A percentile compares a stretch with the other conserved stretches of the same genome.
phyloP scores from a whole-genome alignment of 192 early-diverging fungal species.

The Gorgonomyces haynaldii region DNA sequence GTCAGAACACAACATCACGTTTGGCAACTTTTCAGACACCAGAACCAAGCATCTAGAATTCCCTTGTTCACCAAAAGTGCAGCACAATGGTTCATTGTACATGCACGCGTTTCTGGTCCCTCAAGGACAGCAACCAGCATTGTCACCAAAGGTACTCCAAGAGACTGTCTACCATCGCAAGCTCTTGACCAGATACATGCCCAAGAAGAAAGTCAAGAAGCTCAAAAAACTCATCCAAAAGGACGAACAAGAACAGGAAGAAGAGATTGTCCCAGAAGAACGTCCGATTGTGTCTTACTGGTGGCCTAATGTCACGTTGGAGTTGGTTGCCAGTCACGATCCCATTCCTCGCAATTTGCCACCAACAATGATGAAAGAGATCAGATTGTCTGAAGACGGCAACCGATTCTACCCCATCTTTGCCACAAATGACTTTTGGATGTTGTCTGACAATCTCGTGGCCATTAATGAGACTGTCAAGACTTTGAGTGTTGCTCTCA shows the following conservation, averaged over 20 bases:
- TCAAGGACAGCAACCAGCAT: no score
- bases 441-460: conserved; percentile 49
- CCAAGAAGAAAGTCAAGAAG: conserved; percentile 25
- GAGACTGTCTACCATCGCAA: conserved; percentile 23
- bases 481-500: conserved; percentile 53
- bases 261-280: conserved; percentile 2
- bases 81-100: conserved; percentile 37
- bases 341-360: conserved; percentile 33
- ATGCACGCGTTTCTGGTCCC: conserved; percentile 33
- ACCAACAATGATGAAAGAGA: conserved; percentile 42
- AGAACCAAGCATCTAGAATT: conserved; percentile 3
- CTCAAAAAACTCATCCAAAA: conserved; percentile 29
- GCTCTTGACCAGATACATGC: conserved; percentile 27
- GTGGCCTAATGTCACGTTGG: conserved; percentile 64
- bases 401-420: conserved; percentile 55
- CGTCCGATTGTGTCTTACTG: conserved; percentile 55
- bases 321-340: conserved; percentile 36
- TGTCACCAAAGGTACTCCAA: background rate
- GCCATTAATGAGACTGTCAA: conserved; percentile 65
- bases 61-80: conserved; percentile 11
- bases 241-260: conserved; percentile 5
- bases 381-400: conserved; percentile 18
- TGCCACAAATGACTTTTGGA: conserved; percentile 76
- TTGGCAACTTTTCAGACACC: conserved; percentile 21
- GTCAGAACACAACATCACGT: conserved; percentile 22